Base-by-base conservation (phyloP, 176 grass and related monocot species). In the Ananas comosus region DNA sequence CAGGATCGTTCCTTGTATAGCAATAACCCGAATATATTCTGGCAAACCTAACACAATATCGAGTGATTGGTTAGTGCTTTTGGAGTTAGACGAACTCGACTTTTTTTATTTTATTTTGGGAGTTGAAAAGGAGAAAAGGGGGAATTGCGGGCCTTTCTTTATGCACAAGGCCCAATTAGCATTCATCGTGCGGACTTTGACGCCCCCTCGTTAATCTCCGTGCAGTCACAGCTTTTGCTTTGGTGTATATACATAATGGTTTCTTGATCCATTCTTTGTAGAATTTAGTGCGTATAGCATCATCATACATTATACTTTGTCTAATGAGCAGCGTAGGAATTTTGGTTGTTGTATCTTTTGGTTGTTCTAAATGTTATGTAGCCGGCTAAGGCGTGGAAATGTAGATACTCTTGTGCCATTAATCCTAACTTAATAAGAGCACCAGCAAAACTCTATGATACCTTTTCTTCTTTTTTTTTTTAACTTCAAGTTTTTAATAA, bases 1-100 rank as follows among this genome's bases (percentile, higher is more conserved):
- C 95, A 99, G 81, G 95, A 99, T 33, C 90, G 87, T 7, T 86
- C 85, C 1, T 72, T 99, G 78, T 99, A 99, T 81, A 99, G 95
- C 74, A 83, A 85, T 74, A 85, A 99, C 72, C 90, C 87, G 52
- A 80, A 72, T 71, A 74, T 94, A 79, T 99, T 94, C 81, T 99
- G 95, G 95, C 95, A 94, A 64, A 85, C 87, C 72, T 99, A 82
- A 99, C 80, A 69, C n/a, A 65, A 49, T 49, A 42, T 50, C 50
- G 12, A 2, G 67, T 68, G 51, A 80, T 68, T 70, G 29, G 56
- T 68, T 72, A 72, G 67, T 51, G 68, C 53, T 51, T 50, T 8
- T 49, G 14, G n/a, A 80, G 50, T 79, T 65, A 75, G 71, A 74
- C 64, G 69, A 67, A 74, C 53, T 79, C 66, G 16, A 70, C 33